These are phyloP conservation scores for Clarkia xantiana DNA, from an alignment of 345 rosid genomes.

Conservation along the genomic window DNA sequence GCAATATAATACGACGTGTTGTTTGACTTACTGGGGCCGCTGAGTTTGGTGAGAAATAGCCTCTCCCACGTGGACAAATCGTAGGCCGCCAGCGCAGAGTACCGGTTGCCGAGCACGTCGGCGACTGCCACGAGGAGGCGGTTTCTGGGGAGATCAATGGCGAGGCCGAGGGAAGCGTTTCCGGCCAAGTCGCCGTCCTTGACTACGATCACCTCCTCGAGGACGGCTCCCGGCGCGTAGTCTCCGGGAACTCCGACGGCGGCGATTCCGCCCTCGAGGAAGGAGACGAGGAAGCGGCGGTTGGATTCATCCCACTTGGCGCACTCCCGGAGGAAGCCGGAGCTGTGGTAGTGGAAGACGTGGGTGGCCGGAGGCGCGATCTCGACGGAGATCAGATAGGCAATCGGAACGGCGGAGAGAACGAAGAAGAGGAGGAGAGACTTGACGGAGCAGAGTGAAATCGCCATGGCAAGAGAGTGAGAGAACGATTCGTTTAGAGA, in stretches of 20 bases:
- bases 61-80: slow-evolving; percentile 79
- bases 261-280: slow-evolving; percentile 66
- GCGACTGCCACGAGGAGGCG: slow-evolving; percentile 56
- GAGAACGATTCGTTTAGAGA: not conserved
- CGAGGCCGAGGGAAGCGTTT: slow-evolving; percentile 55
- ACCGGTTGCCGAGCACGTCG: slow-evolving; percentile 47
- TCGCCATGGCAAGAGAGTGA: slow-evolving; percentile 14
- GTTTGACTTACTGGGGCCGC: too few species aligned
- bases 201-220: slow-evolving; percentile 44
- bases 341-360: slow-evolving; percentile 55
- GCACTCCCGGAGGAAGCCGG: slow-evolving; percentile 67
- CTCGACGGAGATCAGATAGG: slow-evolving; percentile 50
- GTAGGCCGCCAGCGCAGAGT: slow-evolving; percentile 61
- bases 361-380: slow-evolving; percentile 39
- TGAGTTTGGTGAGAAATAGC: slow-evolving; percentile 48
- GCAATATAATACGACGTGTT: too few species aligned
- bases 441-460: slow-evolving; percentile 22
- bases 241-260: slow-evolving; percentile 36
- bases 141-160: slow-evolving; percentile 48
- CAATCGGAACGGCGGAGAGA: slow-evolving; percentile 54
- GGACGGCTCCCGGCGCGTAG: slow-evolving; percentile 12
- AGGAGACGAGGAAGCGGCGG: slow-evolving; percentile 68
- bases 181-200: slow-evolving; percentile 57
- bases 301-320: slow-evolving; percentile 74
- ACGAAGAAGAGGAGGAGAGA: slow-evolving; percentile 28